Evolutionary conservation across 352 stramenopile genomes (phyloP), one percentile per base, ranked within the genome.

Genomic region (Globisporangium abappressorium): DNA sequence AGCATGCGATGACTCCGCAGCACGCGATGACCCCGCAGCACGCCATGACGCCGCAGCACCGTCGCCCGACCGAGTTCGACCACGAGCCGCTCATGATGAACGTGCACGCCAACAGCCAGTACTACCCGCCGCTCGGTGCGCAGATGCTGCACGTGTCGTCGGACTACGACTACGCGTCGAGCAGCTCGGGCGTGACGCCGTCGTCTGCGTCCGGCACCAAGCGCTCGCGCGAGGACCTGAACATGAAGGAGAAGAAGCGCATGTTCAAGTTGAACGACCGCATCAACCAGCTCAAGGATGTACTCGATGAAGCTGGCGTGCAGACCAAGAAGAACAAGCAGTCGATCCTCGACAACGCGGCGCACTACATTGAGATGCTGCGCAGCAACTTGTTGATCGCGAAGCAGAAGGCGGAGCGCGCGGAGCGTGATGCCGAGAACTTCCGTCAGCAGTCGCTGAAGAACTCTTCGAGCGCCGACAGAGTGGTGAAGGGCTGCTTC

Each of bases 251-350:
- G 72, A 95, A 95, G 77, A 92, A 93, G 78, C 85, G 87, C 71
- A 93, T 95, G 87, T 93, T 92, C 66, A 95, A 95, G 81, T 80
- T 95, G 4, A 95, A 95, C 61, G 85, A 95, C 65, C 85, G 84
- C 53, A 95, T 95, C 71, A 90, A 79, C 41, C 79, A 91, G 65
- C 75, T 94, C 11, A 93, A 92, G 69, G 70, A 79, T 5, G 65
- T 89, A 65, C 69, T 88, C 38, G 78, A 88, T 57, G 80, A 90
- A 28, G 84, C 84, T 12, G 84, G 84, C 8, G 79, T 92, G 46
- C 78, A 85, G 65, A 84, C 76, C n/a, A 92, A 92, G 75, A 92
- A 90, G 75, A 90, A 90, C 75, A 92, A 92, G 65, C 82, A 92
- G 73, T 90, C 81, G 36, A 75, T 92, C 30, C 61, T 92, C 28